These are phyloP conservation scores for Polysphondylium violaceum DNA, from an alignment of 78 protist species.

Conservation along the genomic window DNA sequence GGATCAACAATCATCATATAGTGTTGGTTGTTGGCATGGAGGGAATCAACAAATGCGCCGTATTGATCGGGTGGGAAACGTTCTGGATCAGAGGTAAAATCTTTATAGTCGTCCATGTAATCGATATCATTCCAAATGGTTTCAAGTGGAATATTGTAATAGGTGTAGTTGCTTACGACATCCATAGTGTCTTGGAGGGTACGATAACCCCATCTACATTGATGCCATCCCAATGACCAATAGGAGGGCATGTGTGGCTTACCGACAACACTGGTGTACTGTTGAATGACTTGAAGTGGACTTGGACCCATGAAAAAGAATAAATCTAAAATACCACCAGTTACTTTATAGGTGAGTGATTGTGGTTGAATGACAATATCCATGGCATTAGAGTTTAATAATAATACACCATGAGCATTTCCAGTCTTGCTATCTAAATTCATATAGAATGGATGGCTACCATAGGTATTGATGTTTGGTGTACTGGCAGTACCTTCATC, in stretches of 20 bases:
- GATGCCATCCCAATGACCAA: conserved; percentile 91
- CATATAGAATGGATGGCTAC: conserved; percentile 90
- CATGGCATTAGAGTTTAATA: conserved; percentile 82
- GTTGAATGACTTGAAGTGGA: conserved; percentile 80
- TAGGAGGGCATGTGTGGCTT: conserved; percentile 81
- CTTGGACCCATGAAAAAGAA: conserved; percentile 86
- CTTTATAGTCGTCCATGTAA: conserved; percentile 77
- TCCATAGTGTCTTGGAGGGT: conserved; percentile 49
- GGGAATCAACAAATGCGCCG: conserved; percentile 24
- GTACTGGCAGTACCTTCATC: conserved; percentile 75
- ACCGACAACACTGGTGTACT: conserved; percentile 80
- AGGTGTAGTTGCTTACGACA: conserved; percentile 61
- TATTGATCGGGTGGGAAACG: conserved; percentile 54
- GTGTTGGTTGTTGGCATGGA: conserved; percentile 82
- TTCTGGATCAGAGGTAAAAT: conserved; percentile 86
- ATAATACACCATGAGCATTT: conserved; percentile 82
- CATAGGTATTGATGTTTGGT: conserved; percentile 82
- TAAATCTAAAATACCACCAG: conserved; percentile 89
- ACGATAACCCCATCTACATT: conserved; percentile 91
- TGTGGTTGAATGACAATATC: conserved; percentile 63
- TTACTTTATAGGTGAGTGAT: conserved; percentile 53
- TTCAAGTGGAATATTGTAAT: conserved; percentile 84
- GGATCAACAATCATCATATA: conserved; percentile 91
- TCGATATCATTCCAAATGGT: conserved; percentile 89
- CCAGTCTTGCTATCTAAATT: conserved; percentile 37